Conservation (phyloP, 371 early-diverging fungal species). For the Syncephalastrum contaminatum region DNA sequence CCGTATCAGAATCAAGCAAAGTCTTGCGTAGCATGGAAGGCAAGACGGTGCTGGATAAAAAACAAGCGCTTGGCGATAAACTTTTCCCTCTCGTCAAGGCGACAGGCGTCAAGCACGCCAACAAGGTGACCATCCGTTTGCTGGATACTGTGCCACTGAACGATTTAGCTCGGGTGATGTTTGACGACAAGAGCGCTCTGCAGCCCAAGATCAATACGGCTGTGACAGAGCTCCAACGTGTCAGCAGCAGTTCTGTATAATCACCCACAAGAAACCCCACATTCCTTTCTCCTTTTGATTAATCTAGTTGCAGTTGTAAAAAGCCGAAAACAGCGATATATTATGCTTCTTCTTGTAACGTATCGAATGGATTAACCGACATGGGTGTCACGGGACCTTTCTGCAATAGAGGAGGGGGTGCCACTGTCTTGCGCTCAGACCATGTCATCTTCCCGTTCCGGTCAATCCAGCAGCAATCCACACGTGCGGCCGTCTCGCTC, state of each 20-base stretch:
- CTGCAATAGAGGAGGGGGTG: not conserved
- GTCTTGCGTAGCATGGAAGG: conserved; percentile 14
- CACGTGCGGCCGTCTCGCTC: conserved; percentile 39
- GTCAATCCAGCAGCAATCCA: conserved; percentile 64
- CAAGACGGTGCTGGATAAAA: conserved; percentile 27
- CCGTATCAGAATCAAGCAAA: conserved; percentile 1
- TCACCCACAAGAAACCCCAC: not conserved
- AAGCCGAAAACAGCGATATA: no score
- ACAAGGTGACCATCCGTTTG: conserved; percentile 47
- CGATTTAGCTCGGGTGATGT: conserved; percentile 47
- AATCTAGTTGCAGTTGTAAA: no score
- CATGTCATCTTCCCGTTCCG: conserved; percentile 51
- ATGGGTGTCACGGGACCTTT: no score
- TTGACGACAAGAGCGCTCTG: conserved; percentile 29
- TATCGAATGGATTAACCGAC: no score
- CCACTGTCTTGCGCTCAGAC: conserved; percentile 26
- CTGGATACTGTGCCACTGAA: conserved; percentile 47
- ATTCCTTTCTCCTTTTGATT: not conserved
- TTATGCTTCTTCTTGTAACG: no score
- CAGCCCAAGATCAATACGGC: conserved; percentile 37
- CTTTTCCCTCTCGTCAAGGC: conserved; percentile 42
- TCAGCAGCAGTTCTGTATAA: not conserved
- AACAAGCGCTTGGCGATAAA: conserved; percentile 40
- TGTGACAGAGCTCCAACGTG: conserved; percentile 5
- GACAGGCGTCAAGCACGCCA: conserved; percentile 22